Evolutionary conservation across 495 filamentous ascomycete genomes (phyloP).

Genomic region (Podospora anserina): DNA sequence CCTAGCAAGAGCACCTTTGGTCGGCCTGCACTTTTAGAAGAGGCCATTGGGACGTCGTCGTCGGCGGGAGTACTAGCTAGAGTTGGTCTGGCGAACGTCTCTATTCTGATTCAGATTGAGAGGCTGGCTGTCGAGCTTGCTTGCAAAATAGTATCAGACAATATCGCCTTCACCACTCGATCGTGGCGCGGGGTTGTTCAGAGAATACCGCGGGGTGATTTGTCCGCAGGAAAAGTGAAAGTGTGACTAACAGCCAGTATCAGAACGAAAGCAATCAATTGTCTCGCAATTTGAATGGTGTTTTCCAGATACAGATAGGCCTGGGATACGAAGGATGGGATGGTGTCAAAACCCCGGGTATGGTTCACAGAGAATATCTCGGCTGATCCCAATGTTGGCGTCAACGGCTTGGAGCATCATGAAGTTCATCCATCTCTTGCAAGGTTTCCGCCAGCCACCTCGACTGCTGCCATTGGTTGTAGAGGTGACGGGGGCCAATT

Average conservation of each 20-base stretch:
- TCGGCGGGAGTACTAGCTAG: background rate
- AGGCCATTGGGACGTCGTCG: background rate
- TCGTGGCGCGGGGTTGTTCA: background rate
- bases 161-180: background rate
- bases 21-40: background rate
- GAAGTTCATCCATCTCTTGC: background rate
- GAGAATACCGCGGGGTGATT: background rate
- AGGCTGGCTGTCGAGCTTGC: background rate
- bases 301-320: too few species aligned
- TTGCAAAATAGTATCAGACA: background rate
- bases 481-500: background rate
- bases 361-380: background rate
- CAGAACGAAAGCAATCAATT: too few species aligned
- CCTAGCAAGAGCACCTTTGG: slow-evolving; percentile 37
- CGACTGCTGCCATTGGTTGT: background rate
- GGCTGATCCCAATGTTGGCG: background rate
- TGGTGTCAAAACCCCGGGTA: background rate
- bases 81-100: background rate
- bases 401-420: background rate
- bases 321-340: too few species aligned
- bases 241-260: background rate
- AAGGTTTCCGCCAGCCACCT: background rate
- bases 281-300: too few species aligned
- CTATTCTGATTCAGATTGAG: background rate
- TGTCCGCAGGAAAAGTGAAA: background rate